These are phyloP conservation scores for Cucumis hystrix DNA, from an alignment of 306 rosid genomes.

Conservation along the genomic window DNA sequence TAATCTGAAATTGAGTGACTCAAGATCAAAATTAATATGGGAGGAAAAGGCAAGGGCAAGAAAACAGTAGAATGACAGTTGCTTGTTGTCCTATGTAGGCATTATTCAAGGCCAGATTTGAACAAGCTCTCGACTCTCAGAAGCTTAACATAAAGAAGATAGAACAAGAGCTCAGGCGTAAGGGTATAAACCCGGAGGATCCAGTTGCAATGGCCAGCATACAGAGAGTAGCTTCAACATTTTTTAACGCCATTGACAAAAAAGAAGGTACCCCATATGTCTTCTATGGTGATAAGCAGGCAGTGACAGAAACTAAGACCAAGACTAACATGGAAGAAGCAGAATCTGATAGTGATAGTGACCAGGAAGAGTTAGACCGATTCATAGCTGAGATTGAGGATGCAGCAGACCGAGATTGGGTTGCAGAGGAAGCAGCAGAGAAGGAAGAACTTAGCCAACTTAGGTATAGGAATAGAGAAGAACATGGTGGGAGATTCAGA, in stretches of 20 bases:
- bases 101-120: conserved; percentile 95
- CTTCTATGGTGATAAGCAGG: conserved; percentile 42
- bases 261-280: conserved; percentile 84
- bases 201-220: conserved; percentile 93
- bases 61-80: background rate
- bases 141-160: conserved; percentile 83
- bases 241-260: conserved; percentile 91
- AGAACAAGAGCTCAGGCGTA: conserved; percentile 83
- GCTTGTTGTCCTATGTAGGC: conserved; percentile 44
- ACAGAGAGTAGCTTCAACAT: conserved; percentile 89
- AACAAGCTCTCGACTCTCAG: conserved; percentile 97
- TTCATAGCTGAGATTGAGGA: conserved; percentile 93
- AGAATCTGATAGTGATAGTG: conserved; percentile 52
- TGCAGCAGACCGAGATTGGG: conserved; percentile 91
- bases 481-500: conserved; percentile 62
- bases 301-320: conserved; percentile 17
- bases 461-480: conserved; percentile 74
- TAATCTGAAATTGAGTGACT: background rate
- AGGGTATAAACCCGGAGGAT: conserved; percentile 94
- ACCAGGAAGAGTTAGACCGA: conserved; percentile 77
- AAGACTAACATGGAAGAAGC: conserved; percentile 27
- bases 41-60: background rate
- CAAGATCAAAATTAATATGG: background rate
- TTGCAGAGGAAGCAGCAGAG: conserved; percentile 85
- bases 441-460: conserved; percentile 59